Evolutionary conservation across 2,329 filamentous ascomycete genomes (phyloP), one percentile per base, ranked within the genome.

Genomic region (Thyridium curvatum): DNA sequence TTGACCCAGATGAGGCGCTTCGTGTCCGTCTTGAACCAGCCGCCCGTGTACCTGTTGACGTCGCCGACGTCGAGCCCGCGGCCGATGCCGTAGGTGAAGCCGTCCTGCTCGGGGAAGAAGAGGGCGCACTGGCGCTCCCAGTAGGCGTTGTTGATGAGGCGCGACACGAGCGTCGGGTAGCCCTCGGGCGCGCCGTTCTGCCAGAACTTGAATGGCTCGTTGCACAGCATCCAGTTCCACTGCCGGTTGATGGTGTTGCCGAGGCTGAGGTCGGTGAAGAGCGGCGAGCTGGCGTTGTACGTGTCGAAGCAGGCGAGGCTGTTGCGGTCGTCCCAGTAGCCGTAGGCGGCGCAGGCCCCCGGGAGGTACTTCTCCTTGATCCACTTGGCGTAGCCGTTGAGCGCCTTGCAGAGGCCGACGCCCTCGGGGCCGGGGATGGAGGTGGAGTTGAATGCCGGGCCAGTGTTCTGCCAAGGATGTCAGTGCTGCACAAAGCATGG

Each of bases 201-300:
- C 57, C 61, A 64, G 47, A 52, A 64, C 43, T 58, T 60, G 34
- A 68, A 59, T 35, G 64, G 62, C 42, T 66, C 60, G 53, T 77
- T 77, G 60, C 74, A 78, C 6, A 68, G 59, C 53, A 78, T 64
- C 72, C 72, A 78, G 12, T 61, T 56, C 72, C 71, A 78, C 46
- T 76, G 72, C 3, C 72, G 60, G 53, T 74, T 65, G 28, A 60
- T 47, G 1, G 45, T 44, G 49, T 77, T 77, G 47, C 44, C 41
- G 1, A 55, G 49, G 3, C 51, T 45, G 26, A 61, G 37, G 37
- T 67, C 63, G 37, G 54, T 54, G 52, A 58, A 68, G 36, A 60
- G 45, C 10, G 58, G 54, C 51, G 69, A 65, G 16, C 58, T 60
- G 4, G 53, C 59, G 51, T 78, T 71, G 59, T 70, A 49, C 38